Evolutionary conservation across 2,329 filamentous ascomycete genomes (phyloP), one percentile per base, ranked within the genome.

Genomic region (Orbilia javanica): DNA sequence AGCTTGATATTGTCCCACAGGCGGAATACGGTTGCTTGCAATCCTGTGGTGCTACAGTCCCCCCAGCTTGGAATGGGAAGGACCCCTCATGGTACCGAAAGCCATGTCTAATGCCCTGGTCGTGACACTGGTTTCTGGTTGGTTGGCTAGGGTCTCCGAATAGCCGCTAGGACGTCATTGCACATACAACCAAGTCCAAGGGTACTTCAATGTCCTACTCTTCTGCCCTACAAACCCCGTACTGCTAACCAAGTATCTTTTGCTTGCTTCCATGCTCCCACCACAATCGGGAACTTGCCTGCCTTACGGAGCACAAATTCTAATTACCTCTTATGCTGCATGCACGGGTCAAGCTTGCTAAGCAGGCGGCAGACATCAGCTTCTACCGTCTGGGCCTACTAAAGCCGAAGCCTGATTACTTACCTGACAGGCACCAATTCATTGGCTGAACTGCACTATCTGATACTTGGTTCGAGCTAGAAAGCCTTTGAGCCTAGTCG

Each of bases 101-200:
- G 70, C 42, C 66, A 71, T 53, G 67, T 31, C 44, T 29, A 11
- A 10, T 29, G 44, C 50, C 64, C 72, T 31, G 31, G 72, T 69
- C 36, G n/a, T 8, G 44, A 48, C n/a, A n/a, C n/a, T 10, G n/a
- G 22, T 5, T 31, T 76, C 29, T 60, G 57, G 72, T 70, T 76
- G 72, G 72, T 13, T 60, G 39, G 65, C 36, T 55, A 8, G 20
- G 22, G 46, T 63, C 60, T 48, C 64, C 57, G 55, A 50, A 39
- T 10, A 74, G 29, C 60, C 34, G 34, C 34, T 50, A 76, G 72
- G 72, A 76, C 72, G 72, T 76, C 72, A 76, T 76, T 52, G 72
- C 72, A 76, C 72, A 76, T 57, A 50, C 52, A 57, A 69, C 72
- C 18, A 29, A 44, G 34, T 8, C 31, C 62, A 25, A 29, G 34